Evolutionary conservation across 495 filamentous ascomycete species (phyloP).

Genomic region (Trichoderma parareesei): DNA sequence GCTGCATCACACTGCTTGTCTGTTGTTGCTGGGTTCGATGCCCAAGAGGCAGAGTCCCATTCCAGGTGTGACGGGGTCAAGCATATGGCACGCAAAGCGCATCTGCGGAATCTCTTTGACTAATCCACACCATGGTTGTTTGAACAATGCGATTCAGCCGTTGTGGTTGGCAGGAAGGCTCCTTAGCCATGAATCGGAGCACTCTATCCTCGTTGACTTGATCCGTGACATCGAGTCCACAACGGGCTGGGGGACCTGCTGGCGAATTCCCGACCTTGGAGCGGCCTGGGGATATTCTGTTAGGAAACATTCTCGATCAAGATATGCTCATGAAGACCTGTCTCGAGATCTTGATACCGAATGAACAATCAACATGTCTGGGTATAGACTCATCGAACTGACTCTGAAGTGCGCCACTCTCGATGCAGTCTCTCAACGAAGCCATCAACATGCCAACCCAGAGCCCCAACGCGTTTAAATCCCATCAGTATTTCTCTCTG

Average conservation of each 20-base stretch:
- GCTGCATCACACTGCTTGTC: conserved; percentile 16
- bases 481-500: conserved; percentile 7
- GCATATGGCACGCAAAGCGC: conserved; percentile 15
- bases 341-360: background rate
- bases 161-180: conserved; percentile 17
- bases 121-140: conserved; percentile 16
- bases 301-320: background rate
- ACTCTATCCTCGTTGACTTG: conserved; percentile 11
- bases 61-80: conserved; percentile 12
- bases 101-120: conserved; percentile 17
- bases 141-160: conserved; percentile 19
- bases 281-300: conserved; percentile 15
- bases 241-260: conserved; percentile 15
- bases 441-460: conserved; percentile 2
- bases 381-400: background rate
- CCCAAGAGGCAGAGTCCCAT: background rate
- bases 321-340: background rate
- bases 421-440: background rate
- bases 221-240: conserved; percentile 13
- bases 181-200: conserved; percentile 15
- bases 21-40: conserved; percentile 13
- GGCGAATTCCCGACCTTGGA: conserved; percentile 16
- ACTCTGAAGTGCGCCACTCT: background rate
- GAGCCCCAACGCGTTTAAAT: background rate
- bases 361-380: background rate